phyloP scores from a whole-genome alignment of 129 eudicot species.

The Oenanthe sinensis region DNA sequence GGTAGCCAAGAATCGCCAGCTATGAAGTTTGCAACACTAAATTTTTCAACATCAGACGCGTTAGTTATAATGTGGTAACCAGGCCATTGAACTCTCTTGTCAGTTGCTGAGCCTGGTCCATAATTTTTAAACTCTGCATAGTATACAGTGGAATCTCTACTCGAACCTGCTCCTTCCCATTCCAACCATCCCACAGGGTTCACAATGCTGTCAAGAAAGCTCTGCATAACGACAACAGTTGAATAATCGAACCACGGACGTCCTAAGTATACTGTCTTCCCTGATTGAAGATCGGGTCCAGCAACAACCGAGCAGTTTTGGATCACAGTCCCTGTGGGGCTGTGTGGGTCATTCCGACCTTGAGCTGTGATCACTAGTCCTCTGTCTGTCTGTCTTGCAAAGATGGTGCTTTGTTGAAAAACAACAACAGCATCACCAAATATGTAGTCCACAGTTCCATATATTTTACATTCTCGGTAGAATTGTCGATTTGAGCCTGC shows the following conservation, averaged over 20 bases:
- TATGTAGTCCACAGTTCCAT: constrained; percentile 5
- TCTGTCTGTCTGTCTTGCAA: not conserved
- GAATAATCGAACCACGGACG: constrained; percentile 1
- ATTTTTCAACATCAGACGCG: not conserved
- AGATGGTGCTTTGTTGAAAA: not conserved
- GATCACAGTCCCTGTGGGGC: not conserved
- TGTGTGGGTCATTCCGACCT: not conserved
- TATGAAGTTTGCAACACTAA: not conserved
- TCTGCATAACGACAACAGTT: not conserved
- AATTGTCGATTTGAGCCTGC: not conserved
- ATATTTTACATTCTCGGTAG: not conserved
- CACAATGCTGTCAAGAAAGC: not conserved
- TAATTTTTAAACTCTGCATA: not conserved
- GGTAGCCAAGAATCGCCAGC: not conserved
- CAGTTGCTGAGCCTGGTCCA: not conserved
- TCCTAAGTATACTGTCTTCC: not conserved
- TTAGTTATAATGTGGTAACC: not conserved
- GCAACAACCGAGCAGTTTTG: not conserved
- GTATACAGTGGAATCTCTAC: not conserved
- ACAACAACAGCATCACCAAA: not conserved
- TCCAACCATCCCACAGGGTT: not conserved
- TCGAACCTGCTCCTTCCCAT: not conserved
- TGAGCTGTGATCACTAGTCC: constrained; percentile 7
- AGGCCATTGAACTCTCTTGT: not conserved
- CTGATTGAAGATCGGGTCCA: not conserved